phyloP scores from a whole-genome alignment of 2,329 filamentous ascomycete genomes.

The Fusarium sp. region DNA sequence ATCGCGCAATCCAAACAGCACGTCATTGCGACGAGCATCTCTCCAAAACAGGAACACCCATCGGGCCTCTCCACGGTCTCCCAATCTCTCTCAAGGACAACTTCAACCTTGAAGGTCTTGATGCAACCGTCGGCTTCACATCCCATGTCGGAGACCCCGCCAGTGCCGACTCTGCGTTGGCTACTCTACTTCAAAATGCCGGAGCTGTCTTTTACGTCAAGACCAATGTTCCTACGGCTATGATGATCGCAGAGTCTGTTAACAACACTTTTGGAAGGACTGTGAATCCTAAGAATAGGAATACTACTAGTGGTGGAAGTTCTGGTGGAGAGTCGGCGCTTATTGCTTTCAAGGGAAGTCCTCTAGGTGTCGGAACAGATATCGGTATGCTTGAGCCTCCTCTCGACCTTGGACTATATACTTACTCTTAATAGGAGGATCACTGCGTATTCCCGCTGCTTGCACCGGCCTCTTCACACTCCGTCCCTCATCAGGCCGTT shows the following conservation, averaged over 20 bases:
- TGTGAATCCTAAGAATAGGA: conserved; percentile 69
- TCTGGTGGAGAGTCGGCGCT: conserved; percentile 76
- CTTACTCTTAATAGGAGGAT: conserved; percentile 55
- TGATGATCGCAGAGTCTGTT: conserved; percentile 76
- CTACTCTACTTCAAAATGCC: conserved; percentile 55
- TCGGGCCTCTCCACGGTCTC: conserved; percentile 74
- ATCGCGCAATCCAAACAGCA: conserved; percentile 62
- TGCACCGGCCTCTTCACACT: conserved; percentile 69
- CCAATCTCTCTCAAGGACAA: conserved; percentile 77
- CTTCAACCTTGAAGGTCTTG: conserved; percentile 70
- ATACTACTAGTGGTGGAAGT: conserved; percentile 71
- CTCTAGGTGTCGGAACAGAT: conserved; percentile 72
- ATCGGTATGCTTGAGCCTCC: conserved; percentile 54
- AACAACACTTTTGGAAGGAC: conserved; percentile 74
- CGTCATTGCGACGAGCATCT: conserved; percentile 62
- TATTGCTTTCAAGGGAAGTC: conserved; percentile 67
- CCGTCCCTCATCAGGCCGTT: conserved; percentile 67
- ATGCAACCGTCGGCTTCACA: conserved; percentile 72
- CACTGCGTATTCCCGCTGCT: conserved; percentile 64
- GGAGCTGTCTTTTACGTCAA: conserved; percentile 68
- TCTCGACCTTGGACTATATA: too few species aligned
- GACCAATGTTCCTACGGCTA: conserved; percentile 69
- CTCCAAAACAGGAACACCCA: conserved; percentile 56
- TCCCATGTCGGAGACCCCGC: conserved; percentile 70
- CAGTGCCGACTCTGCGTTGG: conserved; percentile 54